Evolutionary conservation across 2,329 filamentous ascomycete genomes (phyloP).

Genomic region (Coniosporium tulheliwenetii): DNA sequence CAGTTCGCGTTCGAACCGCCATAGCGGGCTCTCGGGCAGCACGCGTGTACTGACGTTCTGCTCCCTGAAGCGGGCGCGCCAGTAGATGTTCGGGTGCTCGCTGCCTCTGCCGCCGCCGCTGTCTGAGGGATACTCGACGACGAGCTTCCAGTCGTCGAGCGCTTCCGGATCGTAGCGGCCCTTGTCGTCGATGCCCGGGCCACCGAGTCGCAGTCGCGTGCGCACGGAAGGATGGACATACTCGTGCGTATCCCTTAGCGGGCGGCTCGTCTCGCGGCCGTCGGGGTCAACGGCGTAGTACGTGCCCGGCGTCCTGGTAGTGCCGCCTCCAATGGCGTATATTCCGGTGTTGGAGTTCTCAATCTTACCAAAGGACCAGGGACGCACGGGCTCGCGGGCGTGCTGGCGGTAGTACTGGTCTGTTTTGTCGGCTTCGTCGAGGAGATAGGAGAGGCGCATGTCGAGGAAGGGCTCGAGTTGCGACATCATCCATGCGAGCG

Average conservation of each 20-base stretch:
- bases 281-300: conserved; percentile 31
- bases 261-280: conserved; percentile 23
- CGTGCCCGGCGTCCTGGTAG: conserved; percentile 28
- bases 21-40: conserved; percentile 29
- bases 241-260: conserved; percentile 32
- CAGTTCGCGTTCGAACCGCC: conserved; percentile 27
- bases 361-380: conserved; percentile 34
- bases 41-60: conserved; percentile 20
- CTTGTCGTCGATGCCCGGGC: conserved; percentile 29
- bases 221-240: conserved; percentile 36
- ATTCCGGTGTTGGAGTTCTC: conserved; percentile 29
- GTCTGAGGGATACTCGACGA: conserved; percentile 23
- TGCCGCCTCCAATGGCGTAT: conserved; percentile 29
- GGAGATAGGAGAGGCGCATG: conserved; percentile 29
- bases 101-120: conserved; percentile 6
- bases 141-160: conserved; percentile 30
- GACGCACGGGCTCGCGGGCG: conserved; percentile 21
- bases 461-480: conserved; percentile 33
- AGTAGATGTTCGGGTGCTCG: conserved; percentile 23
- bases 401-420: conserved; percentile 28
- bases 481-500: conserved; percentile 41
- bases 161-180: conserved; percentile 28
- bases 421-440: conserved; percentile 27
- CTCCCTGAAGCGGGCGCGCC: conserved; percentile 21
- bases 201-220: conserved; percentile 25